Evolutionary conservation across 345 rosid genomes (phyloP).

Genomic region (rapeseed (Brassica napus)): Da-Ae NC_063450.1:29356501-29357000

Average conservation of each 20-base stretch:
- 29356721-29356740: conserved; percentile 39
- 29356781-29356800: conserved; percentile 75
- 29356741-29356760: conserved; percentile 85
- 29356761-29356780: conserved; percentile 86
- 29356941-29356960: conserved; percentile 7
- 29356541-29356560: conserved; percentile 51
- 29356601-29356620: conserved; percentile 48
- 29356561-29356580: conserved; percentile 50
- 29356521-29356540: conserved; percentile 64
- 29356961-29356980: conserved; percentile 13
- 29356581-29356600: conserved; percentile 46
- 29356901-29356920: conserved; percentile 96
- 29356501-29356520: conserved; percentile 43
- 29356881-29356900: conserved; percentile 92
- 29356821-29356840: conserved; percentile 95
- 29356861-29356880: conserved; percentile 97
- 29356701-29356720: not conserved
- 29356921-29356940: conserved; percentile 49
- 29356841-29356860: conserved; percentile 91
- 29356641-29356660: conserved; percentile 17
- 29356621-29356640: conserved; percentile 46
- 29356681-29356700: conserved; percentile 2
- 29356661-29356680: conserved; percentile 18
- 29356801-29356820: conserved; percentile 87
- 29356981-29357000: conserved; percentile 65